Conservation (phyloP, 345 rosid genomes). For the Aquilaria sinensis region DNA sequence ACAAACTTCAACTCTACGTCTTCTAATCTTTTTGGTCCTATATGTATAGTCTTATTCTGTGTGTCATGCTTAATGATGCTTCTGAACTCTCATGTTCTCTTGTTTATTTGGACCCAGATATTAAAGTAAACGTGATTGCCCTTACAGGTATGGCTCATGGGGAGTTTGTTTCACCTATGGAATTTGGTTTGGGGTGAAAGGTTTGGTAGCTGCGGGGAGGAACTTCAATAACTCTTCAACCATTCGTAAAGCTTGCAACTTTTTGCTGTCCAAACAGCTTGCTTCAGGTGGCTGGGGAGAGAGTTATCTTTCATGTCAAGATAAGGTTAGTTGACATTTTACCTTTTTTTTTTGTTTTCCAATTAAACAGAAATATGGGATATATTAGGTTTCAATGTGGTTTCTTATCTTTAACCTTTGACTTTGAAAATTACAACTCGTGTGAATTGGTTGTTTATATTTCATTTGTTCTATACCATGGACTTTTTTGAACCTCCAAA, state of each 20-base stretch:
- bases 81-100: slow-evolving; percentile 4
- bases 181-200: slow-evolving; percentile 78
- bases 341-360: neutral
- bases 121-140: neutral
- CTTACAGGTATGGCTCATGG: slow-evolving; percentile 90
- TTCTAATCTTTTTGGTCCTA: neutral
- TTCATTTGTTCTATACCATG: too few relatives aligned
- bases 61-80: neutral
- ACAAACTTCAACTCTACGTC: neutral
- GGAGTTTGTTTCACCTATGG: slow-evolving; percentile 86
- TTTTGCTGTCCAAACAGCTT: slow-evolving; percentile 78
- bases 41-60: neutral
- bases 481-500: too few relatives aligned
- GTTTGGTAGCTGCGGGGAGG: slow-evolving; percentile 76
- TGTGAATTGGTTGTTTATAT: too few relatives aligned
- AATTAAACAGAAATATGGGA: neutral
- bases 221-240: slow-evolving; percentile 43
- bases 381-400: too few relatives aligned
- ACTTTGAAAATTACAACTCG: too few relatives aligned
- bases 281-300: slow-evolving; percentile 97
- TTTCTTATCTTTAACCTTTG: too few relatives aligned
- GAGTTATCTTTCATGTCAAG: slow-evolving; percentile 92
- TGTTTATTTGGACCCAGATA: slow-evolving; percentile 1
- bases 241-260: slow-evolving; percentile 75
- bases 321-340: slow-evolving; percentile 39